phyloP scores from a whole-genome alignment of 768 basidiomycete species.

The Pleurotus sapidus region DNA sequence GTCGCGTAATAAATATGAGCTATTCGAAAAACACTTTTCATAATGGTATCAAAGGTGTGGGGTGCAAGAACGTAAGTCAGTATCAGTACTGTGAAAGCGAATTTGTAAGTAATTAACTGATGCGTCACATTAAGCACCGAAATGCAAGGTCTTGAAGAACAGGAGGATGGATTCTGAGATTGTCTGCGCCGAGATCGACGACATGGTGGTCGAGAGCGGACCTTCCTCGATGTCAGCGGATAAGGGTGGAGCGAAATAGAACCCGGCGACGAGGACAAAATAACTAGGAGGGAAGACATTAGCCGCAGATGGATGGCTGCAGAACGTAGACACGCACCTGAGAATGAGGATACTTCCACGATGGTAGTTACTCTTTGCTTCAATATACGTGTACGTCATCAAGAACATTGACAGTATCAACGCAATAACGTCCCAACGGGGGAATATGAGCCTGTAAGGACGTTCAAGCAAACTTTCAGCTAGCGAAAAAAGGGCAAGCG shows the following conservation, averaged over 20 bases:
- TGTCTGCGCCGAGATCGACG: conserved; percentile 35
- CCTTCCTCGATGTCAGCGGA: conserved; percentile 37
- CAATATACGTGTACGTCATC: conserved; percentile 98
- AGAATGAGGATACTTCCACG: conserved; percentile 94
- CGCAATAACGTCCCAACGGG: conserved; percentile 95
- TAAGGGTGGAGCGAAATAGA: conserved; percentile 81
- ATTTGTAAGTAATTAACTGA: neutral
- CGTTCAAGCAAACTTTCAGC: too few relatives aligned
- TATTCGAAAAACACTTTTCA: neutral
- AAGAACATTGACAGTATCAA: conserved; percentile 96
- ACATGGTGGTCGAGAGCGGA: conserved; percentile 17
- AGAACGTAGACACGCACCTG: conserved; percentile 50
- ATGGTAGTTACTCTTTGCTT: conserved; percentile 98
- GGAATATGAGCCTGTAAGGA: conserved; percentile 81
- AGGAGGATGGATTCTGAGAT: conserved; percentile 37
- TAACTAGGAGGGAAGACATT: conserved; percentile 53
- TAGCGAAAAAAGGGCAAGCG: conserved; percentile 25
- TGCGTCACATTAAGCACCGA: conserved; percentile 13
- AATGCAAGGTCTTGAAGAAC: conserved; percentile 22
- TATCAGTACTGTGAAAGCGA: neutral
- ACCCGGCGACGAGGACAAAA: conserved; percentile 86
- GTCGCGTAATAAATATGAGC: conserved; percentile 8
- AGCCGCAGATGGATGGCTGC: neutral
- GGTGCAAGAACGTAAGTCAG: neutral
- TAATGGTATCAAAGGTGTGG: neutral